phyloP scores from a whole-genome alignment of 2,329 filamentous ascomycete genomes.

The Pyrenophora graminea region DNA sequence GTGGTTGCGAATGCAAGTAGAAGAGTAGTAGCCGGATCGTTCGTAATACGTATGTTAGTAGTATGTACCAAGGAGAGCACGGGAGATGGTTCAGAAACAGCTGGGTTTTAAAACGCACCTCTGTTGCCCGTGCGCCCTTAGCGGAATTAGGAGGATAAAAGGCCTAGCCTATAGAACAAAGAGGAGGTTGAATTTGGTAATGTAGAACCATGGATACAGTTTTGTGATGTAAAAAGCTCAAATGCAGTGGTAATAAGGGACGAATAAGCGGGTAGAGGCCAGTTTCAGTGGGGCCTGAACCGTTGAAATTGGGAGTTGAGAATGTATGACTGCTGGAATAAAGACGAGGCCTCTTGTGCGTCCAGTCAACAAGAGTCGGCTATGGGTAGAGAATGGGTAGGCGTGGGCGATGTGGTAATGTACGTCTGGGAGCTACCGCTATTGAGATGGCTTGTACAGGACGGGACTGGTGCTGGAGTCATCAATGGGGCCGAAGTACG shows the following conservation, averaged over 20 bases:
- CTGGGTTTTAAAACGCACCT: not conserved
- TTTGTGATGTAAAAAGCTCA: not conserved
- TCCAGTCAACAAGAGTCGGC: not conserved
- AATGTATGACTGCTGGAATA: not conserved
- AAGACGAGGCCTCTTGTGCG: not conserved
- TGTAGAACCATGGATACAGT: too few species aligned
- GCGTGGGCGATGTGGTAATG: not conserved
- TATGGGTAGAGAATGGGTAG: not conserved
- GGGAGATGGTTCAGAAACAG: not conserved
- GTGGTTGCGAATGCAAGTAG: too few species aligned
- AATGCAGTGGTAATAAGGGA: not conserved
- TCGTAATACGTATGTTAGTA: too few species aligned
- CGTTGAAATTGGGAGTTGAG: not conserved
- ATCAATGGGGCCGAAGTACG: conserved; percentile 12
- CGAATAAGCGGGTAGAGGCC: not conserved
- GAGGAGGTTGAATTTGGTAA: not conserved
- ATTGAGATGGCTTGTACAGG: conserved; percentile 3
- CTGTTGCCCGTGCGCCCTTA: too few species aligned
- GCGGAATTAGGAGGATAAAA: not conserved
- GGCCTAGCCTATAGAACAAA: conserved; percentile 5
- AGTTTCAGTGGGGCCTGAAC: conserved; percentile 3
- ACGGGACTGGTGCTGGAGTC: conserved; percentile 5
- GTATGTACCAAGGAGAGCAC: too few species aligned
- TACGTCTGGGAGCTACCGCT: not conserved
- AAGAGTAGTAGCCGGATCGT: too few species aligned